Conservation (phyloP, 768 basidiomycete genomes). For the Collybia mongolica region DNA sequence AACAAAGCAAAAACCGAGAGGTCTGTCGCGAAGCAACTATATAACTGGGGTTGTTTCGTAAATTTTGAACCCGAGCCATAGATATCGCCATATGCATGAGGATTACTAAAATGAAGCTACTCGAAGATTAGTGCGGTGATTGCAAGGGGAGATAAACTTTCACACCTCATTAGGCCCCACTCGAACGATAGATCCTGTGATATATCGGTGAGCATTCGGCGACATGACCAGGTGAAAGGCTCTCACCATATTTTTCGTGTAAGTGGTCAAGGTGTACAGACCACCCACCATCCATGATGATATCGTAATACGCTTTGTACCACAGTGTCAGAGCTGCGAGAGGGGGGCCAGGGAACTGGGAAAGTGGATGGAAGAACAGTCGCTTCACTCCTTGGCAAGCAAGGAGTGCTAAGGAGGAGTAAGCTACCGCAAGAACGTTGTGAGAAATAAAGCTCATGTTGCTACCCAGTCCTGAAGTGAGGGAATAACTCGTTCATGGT, state of each 20-base stretch:
- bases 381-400: slow-evolving; percentile 11
- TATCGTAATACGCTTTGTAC: slow-evolving; percentile 34
- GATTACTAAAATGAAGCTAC: slow-evolving; percentile 43
- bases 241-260: slow-evolving; percentile 35
- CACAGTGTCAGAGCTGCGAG: slow-evolving; percentile 30
- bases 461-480: too few species aligned
- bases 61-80: slow-evolving; percentile 36
- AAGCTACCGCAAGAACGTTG: background rate
- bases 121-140: background rate
- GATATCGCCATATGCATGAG: slow-evolving; percentile 37
- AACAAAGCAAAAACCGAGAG: slow-evolving; percentile 34
- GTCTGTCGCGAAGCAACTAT: slow-evolving; percentile 35
- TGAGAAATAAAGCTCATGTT: background rate
- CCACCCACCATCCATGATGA: slow-evolving; percentile 36
- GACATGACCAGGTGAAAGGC: background rate
- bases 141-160: background rate
- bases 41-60: slow-evolving; percentile 33
- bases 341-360: slow-evolving; percentile 29
- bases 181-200: slow-evolving; percentile 34
- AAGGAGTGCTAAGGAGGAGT: background rate
- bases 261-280: slow-evolving; percentile 31
- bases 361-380: slow-evolving; percentile 25
- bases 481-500: too few species aligned
- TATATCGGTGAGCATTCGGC: background rate
- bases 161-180: slow-evolving; percentile 38